These are phyloP conservation scores for Purpureocillium lavendulum DNA, from an alignment of 2,329 filamentous ascomycete species.

Conservation along the genomic window DNA sequence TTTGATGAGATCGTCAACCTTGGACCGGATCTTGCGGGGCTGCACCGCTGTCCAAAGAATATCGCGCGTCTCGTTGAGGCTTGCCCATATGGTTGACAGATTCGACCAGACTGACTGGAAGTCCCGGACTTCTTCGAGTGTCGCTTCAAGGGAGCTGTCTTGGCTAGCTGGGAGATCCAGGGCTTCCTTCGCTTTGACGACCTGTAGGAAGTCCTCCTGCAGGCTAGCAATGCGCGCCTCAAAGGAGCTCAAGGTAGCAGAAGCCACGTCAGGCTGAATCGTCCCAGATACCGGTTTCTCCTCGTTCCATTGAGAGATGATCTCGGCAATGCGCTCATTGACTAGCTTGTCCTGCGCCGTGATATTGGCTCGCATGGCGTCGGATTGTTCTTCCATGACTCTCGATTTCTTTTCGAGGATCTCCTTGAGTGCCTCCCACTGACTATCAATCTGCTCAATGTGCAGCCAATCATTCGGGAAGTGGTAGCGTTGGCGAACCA, in stretches of 20 bases:
- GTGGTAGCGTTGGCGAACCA: slow-evolving; percentile 86
- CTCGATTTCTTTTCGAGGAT: slow-evolving; percentile 87
- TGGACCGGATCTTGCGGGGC: slow-evolving; percentile 82
- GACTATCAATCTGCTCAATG: slow-evolving; percentile 91
- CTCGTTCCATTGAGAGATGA: slow-evolving; percentile 83
- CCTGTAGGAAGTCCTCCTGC: slow-evolving; percentile 83
- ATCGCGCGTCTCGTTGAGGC: slow-evolving; percentile 86
- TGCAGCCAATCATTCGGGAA: slow-evolving; percentile 91
- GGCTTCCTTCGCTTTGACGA: slow-evolving; percentile 93
- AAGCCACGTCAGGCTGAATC: slow-evolving; percentile 83
- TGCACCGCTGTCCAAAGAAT: slow-evolving; percentile 92
- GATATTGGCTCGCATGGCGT: slow-evolving; percentile 92
- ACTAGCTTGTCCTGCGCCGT: slow-evolving; percentile 88
- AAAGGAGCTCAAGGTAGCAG: slow-evolving; percentile 71
- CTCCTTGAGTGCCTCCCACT: slow-evolving; percentile 91
- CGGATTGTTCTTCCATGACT: slow-evolving; percentile 92
- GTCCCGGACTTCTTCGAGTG: slow-evolving; percentile 93
- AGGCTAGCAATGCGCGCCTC: slow-evolving; percentile 78
- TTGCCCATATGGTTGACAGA: slow-evolving; percentile 92
- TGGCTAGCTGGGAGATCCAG: slow-evolving; percentile 76
- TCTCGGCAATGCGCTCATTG: slow-evolving; percentile 76
- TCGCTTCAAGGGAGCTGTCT: slow-evolving; percentile 73
- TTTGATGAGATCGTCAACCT: slow-evolving; percentile 87
- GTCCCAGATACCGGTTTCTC: slow-evolving; percentile 96
- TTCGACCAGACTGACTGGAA: slow-evolving; percentile 99